Base-by-base conservation (phyloP, 768 basidiomycete species). In the Boletus rubroflammeus region DNA sequence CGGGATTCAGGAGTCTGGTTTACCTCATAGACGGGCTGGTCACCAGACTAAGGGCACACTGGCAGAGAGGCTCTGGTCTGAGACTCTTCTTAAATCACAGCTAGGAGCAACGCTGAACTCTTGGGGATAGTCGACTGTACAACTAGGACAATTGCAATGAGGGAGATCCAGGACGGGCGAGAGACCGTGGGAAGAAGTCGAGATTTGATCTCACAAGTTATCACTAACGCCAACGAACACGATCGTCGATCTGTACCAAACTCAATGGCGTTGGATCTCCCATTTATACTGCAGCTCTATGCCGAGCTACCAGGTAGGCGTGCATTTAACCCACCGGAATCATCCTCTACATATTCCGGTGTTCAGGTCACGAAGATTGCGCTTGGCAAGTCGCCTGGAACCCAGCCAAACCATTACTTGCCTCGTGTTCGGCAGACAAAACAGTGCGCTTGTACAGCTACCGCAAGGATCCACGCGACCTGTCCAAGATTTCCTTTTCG, bases 371-470 rank as follows among this genome's bases (percentile, higher is more conserved):
- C 69, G 78, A 84, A 29, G 92, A 93, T 58, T 81, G 90, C 50
- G 90, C 85, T 7, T 98, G 95, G 95, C 76, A 85, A 50, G 77
- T 90, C 28, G 83, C 90, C 6, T 98, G 93, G 91, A 96, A 96
- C 68, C 90, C 93, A 0, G 72, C 76, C 3, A 83, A 87, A 51
- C 82, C 90, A 0, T 65, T 95, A 19, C 75, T 99, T 14, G 93
- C 96, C 0, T 94, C 94, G 6, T 99, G 95, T 68, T 98, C 96
- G 5, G 84, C 90, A 6, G 97, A 99, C 73, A 97, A 93, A 72
- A 83, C 91, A 2, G 87, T 98, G 51, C 81, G 93, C 39, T 72
- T 98, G 44, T 98, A 92, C 68, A 75, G 75, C 25, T 98, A 95
- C 74, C 60, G 66, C 26, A 54, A 43, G 28, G 63, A 61, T 34